Base-by-base conservation (phyloP, 1,284 basidiomycete genomes). In the Cutaneotrichosporon sp. region DNA sequence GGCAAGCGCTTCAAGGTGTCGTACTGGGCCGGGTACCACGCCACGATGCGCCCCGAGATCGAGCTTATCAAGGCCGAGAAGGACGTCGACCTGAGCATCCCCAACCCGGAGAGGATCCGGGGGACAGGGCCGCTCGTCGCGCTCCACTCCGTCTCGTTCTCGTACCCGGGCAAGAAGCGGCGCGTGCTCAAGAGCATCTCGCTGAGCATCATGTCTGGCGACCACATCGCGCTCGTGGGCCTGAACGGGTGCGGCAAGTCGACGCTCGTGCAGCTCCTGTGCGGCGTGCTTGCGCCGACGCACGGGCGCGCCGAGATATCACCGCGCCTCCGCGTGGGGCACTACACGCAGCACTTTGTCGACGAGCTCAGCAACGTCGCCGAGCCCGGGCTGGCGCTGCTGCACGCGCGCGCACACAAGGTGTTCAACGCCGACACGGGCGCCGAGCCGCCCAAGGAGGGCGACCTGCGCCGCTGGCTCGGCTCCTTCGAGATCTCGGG, bases 171-270 rank as follows among this genome's bases (percentile, higher is more conserved):
- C 18, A 52, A 31, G 45, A 76, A 69, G 50, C 70, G 80, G 20
- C 59, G 65, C 18, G 77, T 87, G 31, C 71, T 90, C 42, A 79
- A 82, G 57, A 82, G 82, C 14, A 81, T 89, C 8, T 82, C 80
- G 4, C 75, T 89, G n/a, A 84, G 84, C 20, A 75, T 89, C 31
- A 81, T 84, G 13, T 84, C 83, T 4, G 83, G 84, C 8, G 84
- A 84, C 24, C 81, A 87, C 16, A 80, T 86, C 18, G 87, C 84
- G 0, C 76, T 89, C 20, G 82, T 88, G 8, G 88, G 88, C 0
- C 62, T 75, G 67, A 84, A 84, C 69, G 83, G 84, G 0, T 74
- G 80, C 66, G 84, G 84, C 31, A 89, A 89, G 76, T 85, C 85
- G 27, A 89, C 88, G 0, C 72, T 89, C 1, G 84, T 86, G 59